These are phyloP conservation scores for Filobasidium wieringae DNA, from an alignment of 768 basidiomycete genomes.

Conservation along the genomic window DNA sequence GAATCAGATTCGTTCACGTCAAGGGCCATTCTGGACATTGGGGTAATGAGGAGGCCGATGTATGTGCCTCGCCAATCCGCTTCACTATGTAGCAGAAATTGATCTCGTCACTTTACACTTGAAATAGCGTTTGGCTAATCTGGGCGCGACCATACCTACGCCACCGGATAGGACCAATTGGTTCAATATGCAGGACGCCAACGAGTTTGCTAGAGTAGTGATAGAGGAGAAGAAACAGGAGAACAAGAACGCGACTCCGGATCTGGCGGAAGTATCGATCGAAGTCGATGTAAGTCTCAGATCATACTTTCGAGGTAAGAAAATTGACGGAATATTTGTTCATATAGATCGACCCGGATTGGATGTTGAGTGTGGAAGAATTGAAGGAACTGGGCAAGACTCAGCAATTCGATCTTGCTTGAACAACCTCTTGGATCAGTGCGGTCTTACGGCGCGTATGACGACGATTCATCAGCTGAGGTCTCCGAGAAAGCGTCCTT, in stretches of 20 bases:
- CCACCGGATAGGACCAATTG: constrained; percentile 23
- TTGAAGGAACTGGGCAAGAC: constrained; percentile 17
- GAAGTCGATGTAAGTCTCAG: constrained; percentile 24
- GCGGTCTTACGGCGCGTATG: too few species aligned
- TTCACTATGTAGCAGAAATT: neutral
- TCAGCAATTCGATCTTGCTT: too few species aligned
- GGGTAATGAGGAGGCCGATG: constrained; percentile 83
- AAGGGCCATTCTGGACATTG: constrained; percentile 61
- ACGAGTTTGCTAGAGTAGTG: neutral
- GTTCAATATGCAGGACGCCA: constrained; percentile 25
- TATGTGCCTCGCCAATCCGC: constrained; percentile 14
- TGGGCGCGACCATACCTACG: constrained; percentile 23
- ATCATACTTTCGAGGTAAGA: too few species aligned
- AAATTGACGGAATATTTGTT: neutral
- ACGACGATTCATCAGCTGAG: too few species aligned
- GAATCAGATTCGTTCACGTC: constrained; percentile 57
- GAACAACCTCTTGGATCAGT: too few species aligned
- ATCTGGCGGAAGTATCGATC: constrained; percentile 12
- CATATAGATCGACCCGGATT: constrained; percentile 25
- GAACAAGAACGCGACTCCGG: neutral
- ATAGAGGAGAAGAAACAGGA: neutral
- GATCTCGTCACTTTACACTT: neutral
- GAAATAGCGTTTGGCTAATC: constrained; percentile 27
- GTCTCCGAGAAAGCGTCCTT: too few species aligned
- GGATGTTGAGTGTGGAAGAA: constrained; percentile 28